Conservation (phyloP, 192 early-diverging fungal genomes). For the Linnemannia elongata region DNA sequence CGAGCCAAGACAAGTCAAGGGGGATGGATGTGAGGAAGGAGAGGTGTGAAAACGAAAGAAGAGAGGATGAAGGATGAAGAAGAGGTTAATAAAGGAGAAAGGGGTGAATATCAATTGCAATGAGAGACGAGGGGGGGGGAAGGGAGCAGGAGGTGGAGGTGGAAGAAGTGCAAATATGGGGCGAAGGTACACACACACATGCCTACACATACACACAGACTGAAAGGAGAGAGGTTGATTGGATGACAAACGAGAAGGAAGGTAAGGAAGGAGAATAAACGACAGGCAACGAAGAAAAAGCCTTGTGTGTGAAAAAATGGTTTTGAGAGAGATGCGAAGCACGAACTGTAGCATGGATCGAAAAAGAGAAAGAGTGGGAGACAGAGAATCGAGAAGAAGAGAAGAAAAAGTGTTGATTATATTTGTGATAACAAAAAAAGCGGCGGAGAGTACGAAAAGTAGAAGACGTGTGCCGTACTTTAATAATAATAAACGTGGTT, state of each 20-base stretch:
- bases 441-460: too few species aligned
- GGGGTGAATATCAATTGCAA: neutral
- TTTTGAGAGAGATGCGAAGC: too few species aligned
- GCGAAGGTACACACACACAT: neutral
- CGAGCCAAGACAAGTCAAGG: constrained; percentile 4
- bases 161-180: neutral
- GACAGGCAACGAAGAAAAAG: too few species aligned
- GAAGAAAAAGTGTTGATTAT: neutral
- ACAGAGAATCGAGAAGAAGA: neutral
- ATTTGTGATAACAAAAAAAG: too few species aligned
- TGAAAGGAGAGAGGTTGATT: neutral
- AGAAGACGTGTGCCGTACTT: too few species aligned
- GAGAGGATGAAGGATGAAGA: neutral
- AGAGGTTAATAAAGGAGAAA: neutral
- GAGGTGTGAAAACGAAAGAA: neutral
- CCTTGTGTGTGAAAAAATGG: neutral
- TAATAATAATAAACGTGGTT: too few species aligned
- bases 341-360: neutral
- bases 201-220: neutral
- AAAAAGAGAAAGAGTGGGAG: neutral
- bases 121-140: neutral
- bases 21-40: neutral
- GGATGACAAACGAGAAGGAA: neutral
- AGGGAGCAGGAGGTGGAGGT: neutral
- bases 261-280: neutral